A percentile compares a stretch with the other conserved stretches of the same genome.
Conservation (phyloP, 306 rosid genomes). For the Inga laurina region DNA sequence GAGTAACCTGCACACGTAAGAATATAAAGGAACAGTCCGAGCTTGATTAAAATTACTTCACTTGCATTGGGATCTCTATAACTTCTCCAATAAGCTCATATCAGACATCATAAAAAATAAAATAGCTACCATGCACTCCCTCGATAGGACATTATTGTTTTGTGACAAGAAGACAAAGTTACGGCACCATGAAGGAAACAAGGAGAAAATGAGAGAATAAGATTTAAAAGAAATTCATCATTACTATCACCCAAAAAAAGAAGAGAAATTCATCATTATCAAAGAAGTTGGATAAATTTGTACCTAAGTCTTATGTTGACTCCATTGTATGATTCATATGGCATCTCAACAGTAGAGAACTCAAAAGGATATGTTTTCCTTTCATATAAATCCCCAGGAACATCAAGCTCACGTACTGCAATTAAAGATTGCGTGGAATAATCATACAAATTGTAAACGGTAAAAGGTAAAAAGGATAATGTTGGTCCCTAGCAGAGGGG, state of each 20-base stretch:
- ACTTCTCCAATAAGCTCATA: background rate
- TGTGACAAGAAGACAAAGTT: background rate
- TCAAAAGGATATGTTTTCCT: constrained; percentile 43
- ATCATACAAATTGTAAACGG: constrained; percentile 1
- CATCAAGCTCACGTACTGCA: constrained; percentile 51
- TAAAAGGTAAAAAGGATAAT: constrained; percentile 5
- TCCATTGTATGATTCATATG: constrained; percentile 46
- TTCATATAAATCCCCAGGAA: constrained; percentile 47
- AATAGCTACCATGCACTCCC: background rate
- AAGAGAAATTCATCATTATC: background rate
- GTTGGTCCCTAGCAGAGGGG: constrained; percentile 3
- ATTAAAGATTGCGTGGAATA: constrained; percentile 5
- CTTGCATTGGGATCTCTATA: background rate
- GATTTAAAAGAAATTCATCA: background rate
- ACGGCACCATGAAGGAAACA: background rate
- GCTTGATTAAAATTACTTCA: background rate
- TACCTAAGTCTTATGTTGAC: constrained; percentile 51
- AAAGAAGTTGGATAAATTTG: constrained; percentile 6
- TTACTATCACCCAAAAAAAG: background rate
- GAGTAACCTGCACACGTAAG: background rate
- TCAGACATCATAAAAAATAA: background rate
- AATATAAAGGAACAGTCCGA: background rate
- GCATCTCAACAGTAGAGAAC: constrained; percentile 50
- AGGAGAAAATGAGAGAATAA: background rate
- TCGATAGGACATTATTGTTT: background rate